Evolutionary conservation across 108 stramenopile genomes (phyloP).

Genomic region (Hondaea fermentalgiana): DNA sequence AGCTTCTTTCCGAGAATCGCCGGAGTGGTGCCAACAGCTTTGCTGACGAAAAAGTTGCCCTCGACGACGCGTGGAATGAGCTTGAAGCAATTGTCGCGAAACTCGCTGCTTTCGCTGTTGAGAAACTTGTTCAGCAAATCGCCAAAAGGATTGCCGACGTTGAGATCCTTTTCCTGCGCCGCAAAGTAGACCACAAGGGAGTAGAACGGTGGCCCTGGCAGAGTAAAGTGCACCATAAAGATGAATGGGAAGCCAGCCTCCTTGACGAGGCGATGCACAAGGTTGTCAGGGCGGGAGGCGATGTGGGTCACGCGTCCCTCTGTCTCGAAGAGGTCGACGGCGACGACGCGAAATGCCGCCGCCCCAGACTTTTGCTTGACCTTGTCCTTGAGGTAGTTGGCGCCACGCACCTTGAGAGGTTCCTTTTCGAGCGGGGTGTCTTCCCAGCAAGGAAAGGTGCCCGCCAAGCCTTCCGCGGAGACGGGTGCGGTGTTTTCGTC

Average conservation of each 20-base stretch:
- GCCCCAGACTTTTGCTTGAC: not conserved
- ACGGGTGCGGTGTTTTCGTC: not conserved
- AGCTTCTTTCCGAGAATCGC: slow-evolving; percentile 46
- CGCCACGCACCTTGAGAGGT: slow-evolving; percentile 10
- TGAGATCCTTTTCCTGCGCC: not conserved
- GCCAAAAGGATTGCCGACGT: not conserved
- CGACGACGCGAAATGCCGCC: not conserved
- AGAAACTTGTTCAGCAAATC: slow-evolving; percentile 8
- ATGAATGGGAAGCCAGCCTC: not conserved
- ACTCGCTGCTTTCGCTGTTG: slow-evolving; percentile 18
- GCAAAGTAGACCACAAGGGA: slow-evolving; percentile 6
- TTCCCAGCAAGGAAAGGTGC: not conserved
- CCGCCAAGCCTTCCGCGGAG: not conserved
- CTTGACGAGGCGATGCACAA: slow-evolving; percentile 7
- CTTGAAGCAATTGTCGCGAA: slow-evolving; percentile 44
- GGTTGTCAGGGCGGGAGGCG: not conserved
- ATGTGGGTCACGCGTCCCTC: not conserved
- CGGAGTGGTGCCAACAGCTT: slow-evolving; percentile 46
- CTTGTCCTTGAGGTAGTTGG: not conserved
- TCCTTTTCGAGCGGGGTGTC: not conserved
- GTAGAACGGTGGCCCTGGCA: not conserved
- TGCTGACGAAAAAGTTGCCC: slow-evolving; percentile 42
- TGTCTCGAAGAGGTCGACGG: slow-evolving; percentile 13
- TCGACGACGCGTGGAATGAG: slow-evolving; percentile 48
- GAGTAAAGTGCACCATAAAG: not conserved